Conservation (phyloP, 2,329 filamentous ascomycete species). For the Penicillium sp. region DNA sequence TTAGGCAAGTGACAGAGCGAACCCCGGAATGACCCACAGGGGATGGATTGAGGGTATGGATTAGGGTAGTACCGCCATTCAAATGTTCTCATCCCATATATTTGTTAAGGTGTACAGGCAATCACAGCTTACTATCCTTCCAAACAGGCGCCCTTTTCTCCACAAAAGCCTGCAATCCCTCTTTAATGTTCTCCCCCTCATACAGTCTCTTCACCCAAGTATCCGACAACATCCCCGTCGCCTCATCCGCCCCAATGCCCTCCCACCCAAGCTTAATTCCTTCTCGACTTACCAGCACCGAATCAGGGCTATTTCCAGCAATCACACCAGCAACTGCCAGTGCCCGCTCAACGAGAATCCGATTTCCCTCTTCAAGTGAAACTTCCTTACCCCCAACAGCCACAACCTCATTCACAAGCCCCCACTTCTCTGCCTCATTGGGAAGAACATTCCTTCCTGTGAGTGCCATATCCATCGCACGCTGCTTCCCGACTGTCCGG, state of each 20-base stretch:
- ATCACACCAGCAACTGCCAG: constrained; percentile 59
- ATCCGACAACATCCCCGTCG: constrained; percentile 57
- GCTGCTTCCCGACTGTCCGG: constrained; percentile 64
- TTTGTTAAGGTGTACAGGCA: neutral
- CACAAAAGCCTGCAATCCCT: constrained; percentile 73
- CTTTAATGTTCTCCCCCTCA: constrained; percentile 69
- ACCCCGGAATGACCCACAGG: neutral
- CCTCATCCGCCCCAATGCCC: constrained; percentile 63
- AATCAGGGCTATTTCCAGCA: constrained; percentile 69
- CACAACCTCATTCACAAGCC: constrained; percentile 60
- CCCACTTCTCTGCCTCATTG: constrained; percentile 63
- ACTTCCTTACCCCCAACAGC: constrained; percentile 10
- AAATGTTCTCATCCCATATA: too few species aligned
- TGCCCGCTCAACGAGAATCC: constrained; percentile 15
- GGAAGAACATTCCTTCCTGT: constrained; percentile 62
- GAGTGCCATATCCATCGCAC: constrained; percentile 72
- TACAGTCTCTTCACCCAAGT: constrained; percentile 62
- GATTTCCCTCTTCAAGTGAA: constrained; percentile 6
- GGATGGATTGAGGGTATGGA: neutral
- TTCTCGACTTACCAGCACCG: constrained; percentile 71
- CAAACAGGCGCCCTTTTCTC: constrained; percentile 71
- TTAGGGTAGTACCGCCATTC: too few species aligned
- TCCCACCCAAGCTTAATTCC: constrained; percentile 75
- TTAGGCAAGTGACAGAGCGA: neutral
- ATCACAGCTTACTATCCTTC: constrained; percentile 45